A percentile compares a stretch with the other conserved stretches of the same genome.
phyloP scores from a whole-genome alignment of 305 asterid species.

The Fraxinus dipetala region DNA sequence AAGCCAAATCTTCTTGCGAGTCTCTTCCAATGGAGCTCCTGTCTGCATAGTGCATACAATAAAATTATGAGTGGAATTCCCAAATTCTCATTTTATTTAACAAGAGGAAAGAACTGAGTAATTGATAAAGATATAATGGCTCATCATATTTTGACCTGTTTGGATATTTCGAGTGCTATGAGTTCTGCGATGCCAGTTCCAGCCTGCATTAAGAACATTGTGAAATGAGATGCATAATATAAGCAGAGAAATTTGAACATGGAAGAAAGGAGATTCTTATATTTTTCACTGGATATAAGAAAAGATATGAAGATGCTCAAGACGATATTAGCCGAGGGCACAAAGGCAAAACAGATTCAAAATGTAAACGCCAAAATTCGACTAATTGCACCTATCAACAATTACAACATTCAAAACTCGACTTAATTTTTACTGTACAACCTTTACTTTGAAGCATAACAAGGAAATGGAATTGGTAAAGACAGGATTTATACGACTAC shows the following conservation, averaged over 20 bases:
- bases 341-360: not conserved
- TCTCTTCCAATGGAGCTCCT: constrained; percentile 74
- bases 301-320: not conserved
- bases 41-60: constrained; percentile 46
- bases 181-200: constrained; percentile 99
- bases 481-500: not conserved
- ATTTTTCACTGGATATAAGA: not conserved
- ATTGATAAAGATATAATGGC: constrained; percentile 14
- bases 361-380: not conserved
- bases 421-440: not conserved
- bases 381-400: not conserved
- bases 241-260: not conserved
- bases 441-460: not conserved
- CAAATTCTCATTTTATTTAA: not conserved
- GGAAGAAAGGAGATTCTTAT: not conserved
- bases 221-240: not conserved
- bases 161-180: constrained; percentile 92
- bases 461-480: not conserved
- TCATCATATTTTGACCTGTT: constrained; percentile 53
- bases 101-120: constrained; percentile 11
- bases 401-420: not conserved
- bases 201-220: constrained; percentile 56
- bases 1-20: constrained; percentile 90
- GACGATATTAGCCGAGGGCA: not conserved
- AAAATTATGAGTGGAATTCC: not conserved